Conservation (phyloP, 345 rosid species). For the Noccaea caerulescens region DNA sequence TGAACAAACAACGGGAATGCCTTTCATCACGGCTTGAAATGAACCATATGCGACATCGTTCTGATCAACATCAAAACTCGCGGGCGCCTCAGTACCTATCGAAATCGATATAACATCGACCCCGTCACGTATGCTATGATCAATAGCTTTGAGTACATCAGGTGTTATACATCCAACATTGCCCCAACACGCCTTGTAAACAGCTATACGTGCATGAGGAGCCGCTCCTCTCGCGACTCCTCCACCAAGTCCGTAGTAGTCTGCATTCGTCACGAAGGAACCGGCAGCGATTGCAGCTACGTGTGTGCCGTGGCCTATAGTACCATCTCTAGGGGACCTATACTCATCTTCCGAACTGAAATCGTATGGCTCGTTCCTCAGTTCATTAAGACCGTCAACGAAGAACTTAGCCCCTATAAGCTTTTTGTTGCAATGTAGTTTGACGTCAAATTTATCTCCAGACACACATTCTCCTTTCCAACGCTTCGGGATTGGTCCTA, state of each 20-base stretch:
- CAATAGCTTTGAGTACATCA: constrained; percentile 55
- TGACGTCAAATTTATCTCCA: constrained; percentile 52
- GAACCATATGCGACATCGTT: constrained; percentile 47
- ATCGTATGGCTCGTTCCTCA: constrained; percentile 43
- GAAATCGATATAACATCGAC: constrained; percentile 61
- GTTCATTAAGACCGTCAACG: constrained; percentile 41
- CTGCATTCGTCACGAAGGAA: constrained; percentile 50
- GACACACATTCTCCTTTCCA: constrained; percentile 70
- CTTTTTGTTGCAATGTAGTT: constrained; percentile 54
- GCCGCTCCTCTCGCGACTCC: constrained; percentile 50
- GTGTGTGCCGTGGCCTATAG: constrained; percentile 56
- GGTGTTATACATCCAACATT: constrained; percentile 33
- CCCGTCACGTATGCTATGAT: constrained; percentile 58
- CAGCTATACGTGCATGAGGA: constrained; percentile 55
- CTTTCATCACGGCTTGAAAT: constrained; percentile 56
- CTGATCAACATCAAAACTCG: constrained; percentile 46
- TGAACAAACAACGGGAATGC: constrained; percentile 47
- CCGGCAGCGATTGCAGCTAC: constrained; percentile 60
- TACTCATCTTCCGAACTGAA: constrained; percentile 33
- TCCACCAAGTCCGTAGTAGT: constrained; percentile 49
- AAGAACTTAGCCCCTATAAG: constrained; percentile 61
- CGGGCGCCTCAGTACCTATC: constrained; percentile 45
- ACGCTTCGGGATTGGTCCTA: constrained; percentile 50
- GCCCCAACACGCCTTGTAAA: constrained; percentile 59
- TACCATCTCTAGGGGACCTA: constrained; percentile 52